Evolutionary conservation across 2,329 filamentous ascomycete species (phyloP).

Genomic region (Xylariaceae sp.): DNA sequence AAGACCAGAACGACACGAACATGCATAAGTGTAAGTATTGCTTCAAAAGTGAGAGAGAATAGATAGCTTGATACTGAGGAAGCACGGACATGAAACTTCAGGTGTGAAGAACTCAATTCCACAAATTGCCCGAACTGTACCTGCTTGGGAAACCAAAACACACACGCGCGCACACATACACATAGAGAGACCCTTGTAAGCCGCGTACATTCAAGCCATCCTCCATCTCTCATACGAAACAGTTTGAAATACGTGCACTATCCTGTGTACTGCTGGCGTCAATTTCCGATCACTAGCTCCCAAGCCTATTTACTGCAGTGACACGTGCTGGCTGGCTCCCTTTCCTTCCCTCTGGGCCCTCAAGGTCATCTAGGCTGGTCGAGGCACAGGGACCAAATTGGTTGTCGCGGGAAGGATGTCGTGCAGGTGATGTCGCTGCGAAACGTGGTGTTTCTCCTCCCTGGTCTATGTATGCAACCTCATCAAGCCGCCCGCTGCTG

Average conservation of each 20-base stretch:
- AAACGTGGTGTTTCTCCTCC: constrained; percentile 30
- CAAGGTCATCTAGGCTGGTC: not conserved
- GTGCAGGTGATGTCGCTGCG: constrained; percentile 17
- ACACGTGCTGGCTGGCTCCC: constrained; percentile 7
- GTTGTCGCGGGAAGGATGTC: not conserved
- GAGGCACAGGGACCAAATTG: not conserved
- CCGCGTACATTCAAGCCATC: not conserved
- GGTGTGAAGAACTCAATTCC: not conserved
- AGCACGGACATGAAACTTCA: not conserved
- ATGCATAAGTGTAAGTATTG: constrained; percentile 2
- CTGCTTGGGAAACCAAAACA: too few species aligned
- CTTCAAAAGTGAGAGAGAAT: constrained; percentile 8
- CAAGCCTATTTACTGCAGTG: constrained; percentile 25
- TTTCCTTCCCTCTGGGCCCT: too few species aligned
- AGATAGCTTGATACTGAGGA: not conserved
- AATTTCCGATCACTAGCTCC: constrained; percentile 18
- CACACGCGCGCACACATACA: not conserved
- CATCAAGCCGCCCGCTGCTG: constrained; percentile 12
- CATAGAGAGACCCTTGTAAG: not conserved
- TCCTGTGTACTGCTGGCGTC: constrained; percentile 7
- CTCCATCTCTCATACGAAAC: not conserved
- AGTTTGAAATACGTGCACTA: not conserved
- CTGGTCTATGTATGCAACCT: not conserved
- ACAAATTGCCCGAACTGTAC: too few species aligned
- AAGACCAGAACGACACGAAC: not conserved